phyloP scores from a whole-genome alignment of 1,139 yeast species.

The Yamadazyma conglobata region DNA sequence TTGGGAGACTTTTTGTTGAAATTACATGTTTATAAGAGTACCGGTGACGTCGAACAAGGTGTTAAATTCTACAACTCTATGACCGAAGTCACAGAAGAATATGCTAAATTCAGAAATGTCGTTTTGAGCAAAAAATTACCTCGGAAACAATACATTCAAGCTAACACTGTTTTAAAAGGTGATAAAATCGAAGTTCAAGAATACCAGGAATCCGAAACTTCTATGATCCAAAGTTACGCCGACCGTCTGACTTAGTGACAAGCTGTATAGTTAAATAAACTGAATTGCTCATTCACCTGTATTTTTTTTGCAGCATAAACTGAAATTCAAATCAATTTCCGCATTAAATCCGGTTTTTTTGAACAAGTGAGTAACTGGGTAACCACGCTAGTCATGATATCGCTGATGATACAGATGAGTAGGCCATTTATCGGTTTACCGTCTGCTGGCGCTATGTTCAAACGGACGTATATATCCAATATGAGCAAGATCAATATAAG shows the following conservation, averaged over 20 bases:
- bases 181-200: constrained; percentile 56
- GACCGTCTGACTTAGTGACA: constrained; percentile 45
- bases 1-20: constrained; percentile 68
- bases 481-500: too few species aligned
- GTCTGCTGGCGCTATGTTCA: too few species aligned
- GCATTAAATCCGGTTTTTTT: too few species aligned
- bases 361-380: too few species aligned
- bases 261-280: constrained; percentile 1
- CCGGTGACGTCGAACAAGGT: constrained; percentile 69
- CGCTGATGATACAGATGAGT: neutral
- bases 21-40: constrained; percentile 73
- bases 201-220: constrained; percentile 70
- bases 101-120: constrained; percentile 61
- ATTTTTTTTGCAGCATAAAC: too few species aligned
- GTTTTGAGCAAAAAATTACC: constrained; percentile 75
- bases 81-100: constrained; percentile 63
- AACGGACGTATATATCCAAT: too few species aligned
- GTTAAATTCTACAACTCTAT: constrained; percentile 58
- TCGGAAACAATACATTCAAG: constrained; percentile 79
- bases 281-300: neutral
- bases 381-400: too few species aligned
- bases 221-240: constrained; percentile 73
- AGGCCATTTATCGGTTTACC: neutral
- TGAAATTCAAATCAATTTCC: too few species aligned
- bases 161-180: constrained; percentile 53